Base-by-base conservation (phyloP, 352 stramenopile genomes). In the Phytophthora rubi region DNA sequence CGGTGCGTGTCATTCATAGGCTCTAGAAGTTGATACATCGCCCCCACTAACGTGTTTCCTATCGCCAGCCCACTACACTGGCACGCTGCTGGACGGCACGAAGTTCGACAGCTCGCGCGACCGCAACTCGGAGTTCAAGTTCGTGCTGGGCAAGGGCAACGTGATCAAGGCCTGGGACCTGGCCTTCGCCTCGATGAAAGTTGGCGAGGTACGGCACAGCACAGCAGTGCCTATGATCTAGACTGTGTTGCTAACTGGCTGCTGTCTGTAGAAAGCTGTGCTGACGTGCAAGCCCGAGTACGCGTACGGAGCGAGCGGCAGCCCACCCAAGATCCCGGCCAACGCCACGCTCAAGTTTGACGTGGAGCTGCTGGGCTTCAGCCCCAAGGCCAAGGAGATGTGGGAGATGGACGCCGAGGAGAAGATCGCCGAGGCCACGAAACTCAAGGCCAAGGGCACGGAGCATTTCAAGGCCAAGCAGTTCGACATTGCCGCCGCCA, bases 91-190 rank as follows among this genome's bases (percentile, higher is more conserved):
- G 59, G 93, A 98, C 71, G 97, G 97, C 51, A 87, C 84, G 10
- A 98, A 98, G 80, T 99, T 99, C 71, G 97, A 99, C 80, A 96
- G 85, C 70, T 98, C 92, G 55, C 85, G 91, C 62, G 93, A 98
- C 70, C 90, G 90, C 74, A 69, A 93, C 64, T 78, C 84, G 44
- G 85, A 93, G 71, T 95, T 95, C 65, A 95, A 94, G 82, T 97
- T 97, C 58, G 86, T 94, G 59, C 70, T 97, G 42, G 89, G 89
- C 65, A 92, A 93, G 58, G 90, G 88, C 70, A 94, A 97, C 63
- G 90, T 97, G 54, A 97, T 97, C 74, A 95, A 95, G 77, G 90
- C 86, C 37, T 97, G 90, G 90, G 90, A 97, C 53, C 54, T 94
- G 55, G 90, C 83, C 47, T 96, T 97, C 70, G 88, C 94, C 18